These are phyloP conservation scores for Usnea hakonensis DNA, from an alignment of 495 filamentous ascomycete genomes.

Conservation along the genomic window DNA sequence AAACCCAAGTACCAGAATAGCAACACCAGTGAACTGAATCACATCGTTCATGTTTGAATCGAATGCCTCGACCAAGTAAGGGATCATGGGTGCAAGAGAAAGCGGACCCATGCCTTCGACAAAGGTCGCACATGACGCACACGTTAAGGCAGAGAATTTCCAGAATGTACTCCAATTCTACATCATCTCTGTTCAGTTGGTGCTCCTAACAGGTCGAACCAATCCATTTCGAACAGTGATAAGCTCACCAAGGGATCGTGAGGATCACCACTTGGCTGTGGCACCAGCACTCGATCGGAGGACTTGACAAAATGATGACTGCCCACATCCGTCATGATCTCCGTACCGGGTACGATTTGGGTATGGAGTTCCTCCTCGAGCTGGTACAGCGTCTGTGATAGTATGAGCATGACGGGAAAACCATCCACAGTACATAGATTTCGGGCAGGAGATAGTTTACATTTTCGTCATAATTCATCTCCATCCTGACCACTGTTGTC, in stretches of 20 bases:
- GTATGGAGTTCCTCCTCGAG: slow-evolving; percentile 45
- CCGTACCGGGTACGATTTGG: slow-evolving; percentile 53
- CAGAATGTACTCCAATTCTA: slow-evolving; percentile 39
- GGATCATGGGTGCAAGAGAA: slow-evolving; percentile 51
- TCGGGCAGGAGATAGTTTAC: slow-evolving; percentile 12
- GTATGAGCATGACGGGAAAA: slow-evolving; percentile 1
- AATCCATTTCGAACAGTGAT: neutral
- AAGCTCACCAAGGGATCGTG: slow-evolving; percentile 37
- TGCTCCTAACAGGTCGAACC: neutral
- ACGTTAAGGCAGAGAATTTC: slow-evolving; percentile 40
- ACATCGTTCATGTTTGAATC: slow-evolving; percentile 43
- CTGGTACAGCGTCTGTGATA: slow-evolving; percentile 29
- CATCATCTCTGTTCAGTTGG: neutral
- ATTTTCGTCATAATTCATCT: slow-evolving; percentile 37
- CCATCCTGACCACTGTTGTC: slow-evolving; percentile 27
- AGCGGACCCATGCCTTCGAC: slow-evolving; percentile 53
- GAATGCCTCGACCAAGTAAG: slow-evolving; percentile 48
- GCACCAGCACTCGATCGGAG: slow-evolving; percentile 42
- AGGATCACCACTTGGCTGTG: slow-evolving; percentile 43
- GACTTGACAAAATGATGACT: slow-evolving; percentile 54
- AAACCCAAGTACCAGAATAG: slow-evolving; percentile 55
- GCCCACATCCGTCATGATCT: slow-evolving; percentile 55
- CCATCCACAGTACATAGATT: neutral
- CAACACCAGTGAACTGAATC: slow-evolving; percentile 48
- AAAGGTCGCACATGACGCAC: slow-evolving; percentile 45